Evolutionary conservation across 768 basidiomycete species (phyloP).

Genomic region (Boletales sp.): DNA sequence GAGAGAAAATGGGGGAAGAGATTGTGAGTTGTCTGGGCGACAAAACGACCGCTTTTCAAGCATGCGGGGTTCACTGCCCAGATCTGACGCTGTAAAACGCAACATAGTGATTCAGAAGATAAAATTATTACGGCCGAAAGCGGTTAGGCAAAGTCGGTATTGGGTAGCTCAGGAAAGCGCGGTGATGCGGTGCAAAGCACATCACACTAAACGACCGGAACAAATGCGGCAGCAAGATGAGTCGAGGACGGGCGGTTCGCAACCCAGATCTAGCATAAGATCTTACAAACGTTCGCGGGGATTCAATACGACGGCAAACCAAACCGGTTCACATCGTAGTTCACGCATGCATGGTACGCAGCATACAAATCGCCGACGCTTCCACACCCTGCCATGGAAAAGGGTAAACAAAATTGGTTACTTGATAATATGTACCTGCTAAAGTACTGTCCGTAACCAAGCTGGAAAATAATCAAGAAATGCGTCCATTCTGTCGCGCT

Average conservation of each 20-base stretch:
- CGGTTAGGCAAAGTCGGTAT: not conserved
- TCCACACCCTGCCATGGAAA: no score
- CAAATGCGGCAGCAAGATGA: no score
- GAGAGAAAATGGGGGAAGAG: not conserved
- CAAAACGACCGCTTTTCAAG: conserved; percentile 11
- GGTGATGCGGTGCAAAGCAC: no score
- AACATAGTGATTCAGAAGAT: not conserved
- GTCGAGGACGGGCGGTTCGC: no score
- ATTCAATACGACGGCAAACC: no score
- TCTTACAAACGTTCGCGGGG: no score
- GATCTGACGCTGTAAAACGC: not conserved
- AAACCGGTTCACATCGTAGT: no score
- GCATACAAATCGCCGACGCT: no score
- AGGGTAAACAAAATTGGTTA: not conserved
- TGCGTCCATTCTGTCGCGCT: not conserved
- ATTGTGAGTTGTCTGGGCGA: not conserved
- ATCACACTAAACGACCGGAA: no score
- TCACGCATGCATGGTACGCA: no score
- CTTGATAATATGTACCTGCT: not conserved
- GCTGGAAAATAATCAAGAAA: not conserved
- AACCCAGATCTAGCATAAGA: no score
- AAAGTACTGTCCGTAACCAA: not conserved
- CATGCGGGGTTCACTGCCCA: conserved; percentile 2
- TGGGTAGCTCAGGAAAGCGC: no score
- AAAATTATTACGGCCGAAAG: not conserved